Evolutionary conservation across 2,329 filamentous ascomycete genomes (phyloP), one percentile per base, ranked within the genome.

Genomic region (Hypoxylon sp.): DNA sequence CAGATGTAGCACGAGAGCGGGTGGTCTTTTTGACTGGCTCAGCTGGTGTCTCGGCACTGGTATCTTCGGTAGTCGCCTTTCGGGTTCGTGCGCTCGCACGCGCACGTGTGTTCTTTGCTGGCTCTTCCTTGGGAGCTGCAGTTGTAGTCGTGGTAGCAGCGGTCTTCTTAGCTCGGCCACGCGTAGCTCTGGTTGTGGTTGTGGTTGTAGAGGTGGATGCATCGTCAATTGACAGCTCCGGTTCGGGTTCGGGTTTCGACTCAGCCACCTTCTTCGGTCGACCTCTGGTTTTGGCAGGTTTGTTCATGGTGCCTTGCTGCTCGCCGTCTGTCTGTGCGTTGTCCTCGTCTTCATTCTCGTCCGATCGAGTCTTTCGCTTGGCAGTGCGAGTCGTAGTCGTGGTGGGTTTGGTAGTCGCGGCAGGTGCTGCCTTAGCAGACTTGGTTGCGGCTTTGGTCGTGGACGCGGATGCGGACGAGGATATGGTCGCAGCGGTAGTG

Each of bases 341-440:
- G 63, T 81, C 79, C n/a, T 85, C 82, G 47, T 85, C 81, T 14
- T 85, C 82, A 14, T 76, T 75, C 43, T 88, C 86, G 50, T 89
- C 85, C 12, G 82, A 74, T 62, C 84, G 81, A 30, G 81, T 83
- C 78, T 89, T 90, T 67, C 88, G 78, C 74, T 86, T 86, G 27
- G 77, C 61, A 9, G 75, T 65, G 30, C 67, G 70, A 16, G 77
- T 63, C n/a, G 75, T 69, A 29, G 74, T 68, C 11, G 75, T 69
- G 29, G 74, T 68, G 53, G 70, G 46, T 43, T 69, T 69, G 55
- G 56, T 39, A 23, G 51, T 48, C 1, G 67, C 50, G 19, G 61
- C 74, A 61, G 71, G 82, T 37, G 84, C 56, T 5, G 78, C 71
- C 14, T 71, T 85, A 39, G 83, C 64, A 3, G 77, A 61, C 11